Conservation (phyloP, 2,329 filamentous ascomycete genomes). For the Colletotrichum paranaense region DNA sequence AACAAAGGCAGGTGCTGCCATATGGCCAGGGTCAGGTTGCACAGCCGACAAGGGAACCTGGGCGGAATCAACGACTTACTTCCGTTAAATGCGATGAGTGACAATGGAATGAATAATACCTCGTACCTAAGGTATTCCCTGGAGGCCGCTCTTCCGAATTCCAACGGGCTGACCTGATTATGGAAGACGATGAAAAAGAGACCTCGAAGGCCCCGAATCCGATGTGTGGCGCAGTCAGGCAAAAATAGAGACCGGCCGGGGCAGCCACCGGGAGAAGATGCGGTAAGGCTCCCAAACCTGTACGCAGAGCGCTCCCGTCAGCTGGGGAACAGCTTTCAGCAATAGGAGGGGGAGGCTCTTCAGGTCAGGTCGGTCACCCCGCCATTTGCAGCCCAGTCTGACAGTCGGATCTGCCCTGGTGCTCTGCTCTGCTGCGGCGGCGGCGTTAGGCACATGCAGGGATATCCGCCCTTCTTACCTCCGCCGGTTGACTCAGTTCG, state of each 20-base stretch:
- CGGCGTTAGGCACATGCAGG: conserved; percentile 31
- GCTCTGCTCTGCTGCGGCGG: neutral
- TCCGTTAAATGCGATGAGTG: neutral
- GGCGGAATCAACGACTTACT: neutral
- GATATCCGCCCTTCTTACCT: conserved; percentile 30
- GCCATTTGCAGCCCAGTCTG: neutral
- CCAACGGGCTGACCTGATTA: neutral
- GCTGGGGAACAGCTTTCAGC: neutral
- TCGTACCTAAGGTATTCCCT: no score
- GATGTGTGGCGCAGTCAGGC: conserved; percentile 24
- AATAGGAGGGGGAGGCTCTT: neutral
- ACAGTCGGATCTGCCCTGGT: neutral
- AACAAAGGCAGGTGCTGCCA: neutral
- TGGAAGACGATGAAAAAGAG: neutral
- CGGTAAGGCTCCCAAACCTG: no score
- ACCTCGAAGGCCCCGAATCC: neutral
- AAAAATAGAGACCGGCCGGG: neutral
- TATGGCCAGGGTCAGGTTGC: neutral
- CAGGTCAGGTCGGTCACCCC: neutral
- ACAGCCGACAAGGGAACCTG: neutral
- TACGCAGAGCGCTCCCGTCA: no score
- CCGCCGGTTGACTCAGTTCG: conserved; percentile 46
- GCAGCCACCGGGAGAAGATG: neutral
- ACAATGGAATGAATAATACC: neutral
- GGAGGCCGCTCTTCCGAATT: conserved; percentile 31